A percentile compares a stretch with the other conserved stretches of the same genome.
Conservation (phyloP, 2,329 filamentous ascomycete genomes). For the Ophiocordyceps camponoti-leonardi region DNA sequence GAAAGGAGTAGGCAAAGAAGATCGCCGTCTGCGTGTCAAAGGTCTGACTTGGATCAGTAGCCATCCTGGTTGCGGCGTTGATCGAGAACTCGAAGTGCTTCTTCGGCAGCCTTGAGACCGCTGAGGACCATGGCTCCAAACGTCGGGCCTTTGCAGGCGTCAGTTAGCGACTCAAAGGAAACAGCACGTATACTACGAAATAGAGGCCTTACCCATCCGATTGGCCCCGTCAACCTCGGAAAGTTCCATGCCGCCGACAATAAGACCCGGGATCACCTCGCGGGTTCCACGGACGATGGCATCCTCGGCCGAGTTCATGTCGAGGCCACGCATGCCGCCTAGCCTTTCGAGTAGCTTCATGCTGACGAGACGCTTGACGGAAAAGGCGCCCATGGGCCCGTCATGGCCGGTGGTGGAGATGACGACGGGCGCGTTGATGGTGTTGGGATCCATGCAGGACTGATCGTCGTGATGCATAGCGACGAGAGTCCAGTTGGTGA, state of each 20-base stretch:
- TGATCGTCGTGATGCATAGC: constrained; percentile 78
- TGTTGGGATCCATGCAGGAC: constrained; percentile 94
- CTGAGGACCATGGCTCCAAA: constrained; percentile 80
- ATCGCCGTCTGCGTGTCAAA: background rate
- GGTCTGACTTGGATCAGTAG: background rate
- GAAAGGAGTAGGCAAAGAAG: background rate
- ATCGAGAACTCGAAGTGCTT: constrained; percentile 63
- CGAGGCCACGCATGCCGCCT: constrained; percentile 80
- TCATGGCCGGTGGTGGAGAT: constrained; percentile 88
- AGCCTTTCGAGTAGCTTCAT: constrained; percentile 74
- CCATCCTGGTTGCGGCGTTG: constrained; percentile 60
- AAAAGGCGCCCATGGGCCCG: constrained; percentile 80
- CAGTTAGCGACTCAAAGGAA: too few relatives aligned
- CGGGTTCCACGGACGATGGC: constrained; percentile 85
- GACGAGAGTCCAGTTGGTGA: constrained; percentile 92
- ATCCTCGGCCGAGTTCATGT: constrained; percentile 85
- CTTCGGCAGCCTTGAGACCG: constrained; percentile 83
- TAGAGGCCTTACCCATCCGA: constrained; percentile 48
- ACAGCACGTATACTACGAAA: too few relatives aligned
- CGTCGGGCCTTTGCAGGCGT: constrained; percentile 45
- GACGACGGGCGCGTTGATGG: constrained; percentile 79
- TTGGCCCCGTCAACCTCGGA: constrained; percentile 83
- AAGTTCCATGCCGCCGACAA: constrained; percentile 91
- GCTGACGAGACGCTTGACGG: constrained; percentile 74
- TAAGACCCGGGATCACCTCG: constrained; percentile 72